phyloP scores from a whole-genome alignment of 2,329 filamentous ascomycete species.

The Aspergillus transmontanensis region DNA sequence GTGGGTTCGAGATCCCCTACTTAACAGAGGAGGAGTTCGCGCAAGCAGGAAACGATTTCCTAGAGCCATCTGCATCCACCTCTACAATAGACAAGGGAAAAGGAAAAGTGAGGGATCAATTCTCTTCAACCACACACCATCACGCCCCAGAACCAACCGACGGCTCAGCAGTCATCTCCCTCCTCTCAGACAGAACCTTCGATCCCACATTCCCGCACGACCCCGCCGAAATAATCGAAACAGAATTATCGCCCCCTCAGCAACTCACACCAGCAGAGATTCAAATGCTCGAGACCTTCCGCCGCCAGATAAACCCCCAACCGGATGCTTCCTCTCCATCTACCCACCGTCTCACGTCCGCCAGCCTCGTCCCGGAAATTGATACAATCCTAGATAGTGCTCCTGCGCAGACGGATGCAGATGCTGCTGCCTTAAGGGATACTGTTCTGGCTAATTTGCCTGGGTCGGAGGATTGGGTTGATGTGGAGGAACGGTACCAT shows the following conservation, averaged over 20 bases:
- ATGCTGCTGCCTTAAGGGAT: conserved; percentile 29
- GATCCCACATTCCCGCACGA: conserved; percentile 33
- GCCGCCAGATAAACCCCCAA: conserved; percentile 20
- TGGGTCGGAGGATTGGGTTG: conserved; percentile 36
- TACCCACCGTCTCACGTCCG: conserved; percentile 25
- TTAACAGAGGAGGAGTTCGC: conserved; percentile 29
- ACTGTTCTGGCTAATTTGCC: conserved; percentile 32
- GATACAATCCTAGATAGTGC: conserved; percentile 33
- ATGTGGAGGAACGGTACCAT: conserved; percentile 40
- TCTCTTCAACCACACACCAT: conserved; percentile 15
- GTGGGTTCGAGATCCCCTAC: conserved; percentile 21
- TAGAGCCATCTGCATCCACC: background rate
- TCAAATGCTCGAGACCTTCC: conserved; percentile 35
- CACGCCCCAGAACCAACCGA: conserved; percentile 30
- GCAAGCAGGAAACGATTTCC: background rate
- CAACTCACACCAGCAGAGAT: conserved; percentile 29
- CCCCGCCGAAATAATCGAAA: conserved; percentile 25
- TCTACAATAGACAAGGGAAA: conserved; percentile 17
- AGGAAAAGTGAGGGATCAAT: conserved; percentile 7
- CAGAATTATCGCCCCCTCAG: conserved; percentile 23
- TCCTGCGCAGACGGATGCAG: conserved; percentile 13
- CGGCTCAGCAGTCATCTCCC: conserved; percentile 44
- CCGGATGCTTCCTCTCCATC: background rate
- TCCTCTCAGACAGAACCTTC: conserved; percentile 40
- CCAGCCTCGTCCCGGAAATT: conserved; percentile 39